Evolutionary conservation across 805 yeast genomes (phyloP).

Genomic region (Ogataea sp.): DNA sequence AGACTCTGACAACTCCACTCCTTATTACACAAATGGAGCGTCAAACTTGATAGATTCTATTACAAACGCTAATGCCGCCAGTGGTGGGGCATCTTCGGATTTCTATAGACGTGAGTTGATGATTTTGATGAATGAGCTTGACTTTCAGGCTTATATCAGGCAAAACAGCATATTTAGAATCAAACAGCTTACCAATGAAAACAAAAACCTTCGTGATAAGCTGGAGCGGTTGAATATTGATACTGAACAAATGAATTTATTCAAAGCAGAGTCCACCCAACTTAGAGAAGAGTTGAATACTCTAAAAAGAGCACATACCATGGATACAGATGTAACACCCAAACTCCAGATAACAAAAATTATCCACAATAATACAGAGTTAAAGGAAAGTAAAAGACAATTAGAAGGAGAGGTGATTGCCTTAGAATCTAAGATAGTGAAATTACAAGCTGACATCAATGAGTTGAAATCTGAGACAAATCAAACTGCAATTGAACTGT

Average conservation of each 20-base stretch:
- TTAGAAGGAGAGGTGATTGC: background rate
- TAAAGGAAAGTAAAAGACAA: background rate
- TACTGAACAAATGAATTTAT: background rate
- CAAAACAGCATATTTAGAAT: conserved; percentile 22
- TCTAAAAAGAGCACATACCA: too few species aligned
- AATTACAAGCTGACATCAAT: conserved; percentile 16
- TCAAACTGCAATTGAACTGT: background rate
- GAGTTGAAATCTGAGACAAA: background rate
- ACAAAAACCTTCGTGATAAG: conserved; percentile 13
- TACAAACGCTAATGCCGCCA: conserved; percentile 5
- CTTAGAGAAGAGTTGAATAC: background rate
- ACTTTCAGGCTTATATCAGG: conserved; percentile 47
- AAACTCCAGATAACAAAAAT: too few species aligned
- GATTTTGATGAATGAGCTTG: conserved; percentile 50
- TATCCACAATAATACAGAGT: too few species aligned
- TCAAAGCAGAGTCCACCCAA: conserved; percentile 5
- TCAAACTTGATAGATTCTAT: background rate
- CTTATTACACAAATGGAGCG: background rate
- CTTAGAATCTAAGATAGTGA: conserved; percentile 5
- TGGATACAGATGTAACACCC: too few species aligned
- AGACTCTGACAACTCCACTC: background rate
- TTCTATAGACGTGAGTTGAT: conserved; percentile 53
- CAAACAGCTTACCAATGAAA: conserved; percentile 23
- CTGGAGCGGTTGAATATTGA: background rate
- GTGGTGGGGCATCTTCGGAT: conserved; percentile 18